Percentiles rank a stretch among this genome's conserved stretches.
Evolutionary conservation across 2,329 filamentous ascomycete species (phyloP).

Genomic region (Parafenestella ontariensis): DNA sequence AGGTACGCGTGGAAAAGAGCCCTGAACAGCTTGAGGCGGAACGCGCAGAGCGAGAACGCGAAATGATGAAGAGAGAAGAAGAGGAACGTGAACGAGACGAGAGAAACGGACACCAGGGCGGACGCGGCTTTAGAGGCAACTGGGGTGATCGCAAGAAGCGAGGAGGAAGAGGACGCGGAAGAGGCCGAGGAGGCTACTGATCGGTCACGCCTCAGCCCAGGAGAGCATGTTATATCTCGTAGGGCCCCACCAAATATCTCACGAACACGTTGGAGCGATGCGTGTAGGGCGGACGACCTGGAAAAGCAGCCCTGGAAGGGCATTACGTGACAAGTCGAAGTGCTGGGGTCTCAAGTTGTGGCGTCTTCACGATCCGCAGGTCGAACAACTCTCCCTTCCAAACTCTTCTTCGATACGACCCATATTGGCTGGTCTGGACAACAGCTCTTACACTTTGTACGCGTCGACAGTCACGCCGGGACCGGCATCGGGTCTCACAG

Average conservation of each 20-base stretch:
- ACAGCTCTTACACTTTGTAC: no score
- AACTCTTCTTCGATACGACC: no score
- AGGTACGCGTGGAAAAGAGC: constrained; percentile 72
- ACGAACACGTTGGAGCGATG: background rate
- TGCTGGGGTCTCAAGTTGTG: no score
- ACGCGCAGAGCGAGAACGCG: constrained; percentile 57
- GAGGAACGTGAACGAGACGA: constrained; percentile 50
- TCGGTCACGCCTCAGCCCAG: background rate
- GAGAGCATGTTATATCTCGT: background rate
- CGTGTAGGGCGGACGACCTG: no score
- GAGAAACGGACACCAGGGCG: constrained; percentile 38
- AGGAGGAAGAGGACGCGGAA: constrained; percentile 35
- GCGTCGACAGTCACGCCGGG: no score
- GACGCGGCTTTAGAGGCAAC: constrained; percentile 40
- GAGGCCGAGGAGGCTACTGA: constrained; percentile 32
- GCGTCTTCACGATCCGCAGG: no score
- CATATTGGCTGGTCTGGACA: no score
- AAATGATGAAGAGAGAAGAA: constrained; percentile 52
- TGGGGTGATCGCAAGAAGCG: constrained; percentile 44
- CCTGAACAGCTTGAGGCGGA: constrained; percentile 71
- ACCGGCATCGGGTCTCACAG: no score
- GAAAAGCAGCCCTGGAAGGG: no score
- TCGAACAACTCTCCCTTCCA: no score
- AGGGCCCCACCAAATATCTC: background rate
- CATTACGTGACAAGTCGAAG: no score